Base-by-base conservation (phyloP, 345 rosid genomes). In the Eucalyptus pumila region DNA sequence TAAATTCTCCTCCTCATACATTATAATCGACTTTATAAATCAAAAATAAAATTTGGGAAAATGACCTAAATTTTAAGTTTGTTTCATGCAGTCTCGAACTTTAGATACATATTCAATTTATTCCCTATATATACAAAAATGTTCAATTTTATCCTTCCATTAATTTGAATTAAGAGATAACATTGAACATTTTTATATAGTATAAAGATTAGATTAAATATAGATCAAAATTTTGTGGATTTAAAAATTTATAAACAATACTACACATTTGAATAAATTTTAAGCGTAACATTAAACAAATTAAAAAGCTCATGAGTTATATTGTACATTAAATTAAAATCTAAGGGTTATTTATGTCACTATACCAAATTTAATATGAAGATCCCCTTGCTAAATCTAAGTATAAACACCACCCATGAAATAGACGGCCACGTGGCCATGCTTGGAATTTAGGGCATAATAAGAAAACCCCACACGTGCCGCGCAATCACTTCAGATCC, bases 61-160 rank as follows among this genome's bases (percentile, higher is more conserved):
- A 56, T 9, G 62, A 56, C 2, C 24, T 56, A 56, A 56, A 23
- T 56, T 10, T 56, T 56, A 56, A 24, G 30, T 56, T 56, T 10
- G 30, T 56, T 56, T 0, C 0, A 56, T 56, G 13, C 0, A 26
- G 0, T 56, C 62, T 10, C 3, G 2, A 24, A 56, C 30, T 23
- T 56, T 4, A 24, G 30, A 56, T 56, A 9, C 13, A 56, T 24
- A 24, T 56, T 56, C 0, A 56, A 56, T 56, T 56, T 56, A 56
- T 3, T 56, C 12, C 6, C 2, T 56, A 23, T 2, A 54, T 54
- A 21, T 56, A 23, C 1, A 2, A 23, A 56, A 56, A 56, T 1
- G 6, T 26, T 56, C 30, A 56, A 9, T 23, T 23, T 56, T 10
- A 24, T 56, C 30, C 0, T 24, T 56, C 1, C 12, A 56, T 56